These are phyloP conservation scores for Blastocystis sp. DNA, from an alignment of 352 stramenopile species.

Conservation along the genomic window DNA sequence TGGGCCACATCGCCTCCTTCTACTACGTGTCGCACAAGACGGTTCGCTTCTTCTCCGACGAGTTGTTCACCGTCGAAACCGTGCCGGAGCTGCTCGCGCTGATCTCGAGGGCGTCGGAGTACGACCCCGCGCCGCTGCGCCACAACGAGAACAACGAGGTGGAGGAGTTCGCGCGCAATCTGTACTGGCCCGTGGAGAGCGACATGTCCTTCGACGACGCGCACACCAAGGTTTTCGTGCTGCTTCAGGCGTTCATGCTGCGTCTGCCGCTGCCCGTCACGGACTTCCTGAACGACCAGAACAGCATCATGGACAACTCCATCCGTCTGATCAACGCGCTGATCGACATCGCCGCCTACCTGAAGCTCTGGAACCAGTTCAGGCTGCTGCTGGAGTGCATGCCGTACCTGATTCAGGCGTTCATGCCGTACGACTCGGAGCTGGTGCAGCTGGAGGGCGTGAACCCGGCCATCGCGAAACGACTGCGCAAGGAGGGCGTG, in stretches of 20 bases:
- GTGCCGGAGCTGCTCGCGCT: constrained; percentile 75
- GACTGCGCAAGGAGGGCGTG: constrained; percentile 32
- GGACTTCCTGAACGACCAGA: constrained; percentile 96
- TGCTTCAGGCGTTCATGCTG: constrained; percentile 93
- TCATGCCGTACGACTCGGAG: constrained; percentile 74
- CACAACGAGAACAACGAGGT: constrained; percentile 95
- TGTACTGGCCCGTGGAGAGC: constrained; percentile 12
- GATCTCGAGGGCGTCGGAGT: constrained; percentile 83
- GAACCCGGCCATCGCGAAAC: constrained; percentile 29
- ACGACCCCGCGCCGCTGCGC: constrained; percentile 91
- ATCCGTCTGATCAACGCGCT: constrained; percentile 90
- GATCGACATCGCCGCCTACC: constrained; percentile 85
- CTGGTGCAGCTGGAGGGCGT: constrained; percentile 77
- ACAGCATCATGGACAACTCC: constrained; percentile 91
- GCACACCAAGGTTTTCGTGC: constrained; percentile 77
- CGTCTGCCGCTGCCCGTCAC: constrained; percentile 90
- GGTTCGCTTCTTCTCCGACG: constrained; percentile 80
- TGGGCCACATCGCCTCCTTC: constrained; percentile 90
- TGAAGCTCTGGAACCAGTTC: constrained; percentile 75
- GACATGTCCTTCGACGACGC: constrained; percentile 76
- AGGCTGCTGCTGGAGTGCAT: constrained; percentile 76
- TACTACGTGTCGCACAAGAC: constrained; percentile 94
- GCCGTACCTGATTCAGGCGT: constrained; percentile 78
- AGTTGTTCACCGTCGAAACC: background rate
- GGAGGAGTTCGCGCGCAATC: constrained; percentile 74